Percentiles rank a stretch among this genome's conserved stretches.
Conservation (phyloP, 768 basidiomycete species). For the Pleurotus sapidus region DNA sequence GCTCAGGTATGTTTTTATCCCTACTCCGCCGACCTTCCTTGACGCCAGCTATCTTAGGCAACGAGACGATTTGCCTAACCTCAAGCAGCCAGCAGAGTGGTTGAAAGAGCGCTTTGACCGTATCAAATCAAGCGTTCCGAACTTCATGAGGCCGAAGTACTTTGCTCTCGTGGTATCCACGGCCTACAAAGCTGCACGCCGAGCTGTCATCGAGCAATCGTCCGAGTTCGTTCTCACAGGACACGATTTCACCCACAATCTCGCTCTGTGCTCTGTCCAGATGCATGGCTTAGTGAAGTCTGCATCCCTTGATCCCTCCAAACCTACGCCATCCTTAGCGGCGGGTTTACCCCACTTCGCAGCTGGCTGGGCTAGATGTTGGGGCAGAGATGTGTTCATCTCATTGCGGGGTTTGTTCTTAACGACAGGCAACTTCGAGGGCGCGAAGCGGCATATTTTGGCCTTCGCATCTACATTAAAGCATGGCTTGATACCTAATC, state of each 20-base stretch:
- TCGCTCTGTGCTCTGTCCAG: slow-evolving; percentile 82
- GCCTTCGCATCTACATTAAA: slow-evolving; percentile 92
- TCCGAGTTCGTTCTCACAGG: slow-evolving; percentile 86
- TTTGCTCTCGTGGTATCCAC: slow-evolving; percentile 89
- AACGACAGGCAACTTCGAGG: slow-evolving; percentile 86
- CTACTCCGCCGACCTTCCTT: background rate
- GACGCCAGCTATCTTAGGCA: slow-evolving; percentile 41
- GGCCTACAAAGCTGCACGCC: slow-evolving; percentile 90
- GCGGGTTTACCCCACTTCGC: slow-evolving; percentile 96
- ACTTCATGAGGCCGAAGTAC: slow-evolving; percentile 93
- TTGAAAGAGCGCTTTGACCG: slow-evolving; percentile 84
- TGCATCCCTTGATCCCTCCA: slow-evolving; percentile 79
- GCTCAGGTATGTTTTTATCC: slow-evolving; percentile 49
- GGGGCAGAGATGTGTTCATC: slow-evolving; percentile 96
- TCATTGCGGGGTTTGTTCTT: slow-evolving; percentile 91
- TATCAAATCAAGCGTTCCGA: slow-evolving; percentile 69
- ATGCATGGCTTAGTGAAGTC: slow-evolving; percentile 92
- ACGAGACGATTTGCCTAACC: slow-evolving; percentile 58
- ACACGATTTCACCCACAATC: slow-evolving; percentile 84
- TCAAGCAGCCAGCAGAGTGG: slow-evolving; percentile 77
- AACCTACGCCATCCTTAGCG: slow-evolving; percentile 77
- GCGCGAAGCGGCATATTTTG: slow-evolving; percentile 86
- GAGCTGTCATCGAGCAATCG: slow-evolving; percentile 79
- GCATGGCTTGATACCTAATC: slow-evolving; percentile 94
- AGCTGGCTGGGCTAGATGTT: slow-evolving; percentile 91